phyloP scores from a whole-genome alignment of 2,329 filamentous ascomycete species.

The Ophiognomonia clavigignenti-juglandacearum region DNA sequence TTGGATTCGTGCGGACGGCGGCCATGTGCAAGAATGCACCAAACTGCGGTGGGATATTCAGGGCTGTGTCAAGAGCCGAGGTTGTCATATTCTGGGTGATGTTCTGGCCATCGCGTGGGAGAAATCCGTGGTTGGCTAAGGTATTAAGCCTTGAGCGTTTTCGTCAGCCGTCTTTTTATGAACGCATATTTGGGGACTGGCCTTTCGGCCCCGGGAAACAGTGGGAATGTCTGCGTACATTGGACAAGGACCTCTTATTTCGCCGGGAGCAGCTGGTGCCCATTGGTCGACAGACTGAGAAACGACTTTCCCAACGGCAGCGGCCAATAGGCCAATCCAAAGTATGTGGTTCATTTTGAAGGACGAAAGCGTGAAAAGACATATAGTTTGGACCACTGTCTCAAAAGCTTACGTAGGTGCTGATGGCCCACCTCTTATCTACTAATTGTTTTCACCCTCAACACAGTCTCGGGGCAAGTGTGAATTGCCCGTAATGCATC shows the following conservation, averaged over 20 bases:
- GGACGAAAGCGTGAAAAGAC: too few species aligned
- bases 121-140: conserved; percentile 44
- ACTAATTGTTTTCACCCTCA: too few species aligned
- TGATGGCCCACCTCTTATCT: too few species aligned
- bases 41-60: conserved; percentile 39
- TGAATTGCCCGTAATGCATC: too few species aligned
- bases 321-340: too few species aligned
- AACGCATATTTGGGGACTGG: background rate
- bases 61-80: conserved; percentile 30
- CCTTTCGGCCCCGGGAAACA: background rate
- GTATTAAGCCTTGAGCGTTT: conserved; percentile 39
- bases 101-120: conserved; percentile 39
- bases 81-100: conserved; percentile 34
- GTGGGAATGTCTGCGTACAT: background rate
- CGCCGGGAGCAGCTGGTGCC: conserved; percentile 3
- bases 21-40: conserved; percentile 35
- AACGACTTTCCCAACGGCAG: background rate
- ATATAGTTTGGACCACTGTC: too few species aligned
- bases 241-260: background rate
- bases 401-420: too few species aligned
- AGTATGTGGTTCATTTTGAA: too few species aligned
- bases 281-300: conserved; percentile 1
- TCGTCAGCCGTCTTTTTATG: too few species aligned
- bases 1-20: conserved; percentile 35
- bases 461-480: too few species aligned